phyloP scores from a whole-genome alignment of 768 basidiomycete genomes.

The Lactarius vividus region DNA sequence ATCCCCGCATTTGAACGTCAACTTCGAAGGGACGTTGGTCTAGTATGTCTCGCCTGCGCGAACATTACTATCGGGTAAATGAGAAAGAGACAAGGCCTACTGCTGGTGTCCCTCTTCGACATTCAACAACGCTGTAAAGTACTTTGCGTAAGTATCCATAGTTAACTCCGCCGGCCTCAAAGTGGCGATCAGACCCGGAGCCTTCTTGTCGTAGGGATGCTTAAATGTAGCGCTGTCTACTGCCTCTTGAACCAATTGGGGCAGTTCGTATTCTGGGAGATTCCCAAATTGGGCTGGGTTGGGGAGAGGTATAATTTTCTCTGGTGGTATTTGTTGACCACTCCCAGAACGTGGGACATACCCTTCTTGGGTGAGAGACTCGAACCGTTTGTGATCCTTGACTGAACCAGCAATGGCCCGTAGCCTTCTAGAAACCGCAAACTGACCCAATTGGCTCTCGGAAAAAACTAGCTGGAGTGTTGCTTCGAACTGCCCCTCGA shows the following conservation, averaged over 20 bases:
- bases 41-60: slow-evolving; percentile 2
- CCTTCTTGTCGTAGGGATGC: neutral
- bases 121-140: slow-evolving; percentile 12
- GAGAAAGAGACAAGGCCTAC: slow-evolving; percentile 34
- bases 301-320: neutral
- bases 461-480: slow-evolving; percentile 18
- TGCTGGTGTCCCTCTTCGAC: slow-evolving; percentile 45
- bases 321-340: slow-evolving; percentile 9
- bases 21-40: slow-evolving; percentile 4
- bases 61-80: slow-evolving; percentile 35
- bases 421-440: slow-evolving; percentile 5
- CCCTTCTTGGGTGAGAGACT: neutral
- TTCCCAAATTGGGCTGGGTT: neutral
- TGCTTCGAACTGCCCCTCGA: slow-evolving; percentile 17
- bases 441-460: neutral
- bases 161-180: neutral
- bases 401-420: slow-evolving; percentile 13
- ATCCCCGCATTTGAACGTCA: neutral
- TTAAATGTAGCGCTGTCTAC: neutral
- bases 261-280: slow-evolving; percentile 12
- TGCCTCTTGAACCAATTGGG: neutral
- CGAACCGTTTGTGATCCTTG: slow-evolving; percentile 15
- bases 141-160: slow-evolving; percentile 8
- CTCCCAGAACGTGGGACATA: neutral
- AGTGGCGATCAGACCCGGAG: neutral